Evolutionary conservation across 2,329 filamentous ascomycete species (phyloP), one percentile per base, ranked within the genome.

Genomic region (Alternaria solani): DNA sequence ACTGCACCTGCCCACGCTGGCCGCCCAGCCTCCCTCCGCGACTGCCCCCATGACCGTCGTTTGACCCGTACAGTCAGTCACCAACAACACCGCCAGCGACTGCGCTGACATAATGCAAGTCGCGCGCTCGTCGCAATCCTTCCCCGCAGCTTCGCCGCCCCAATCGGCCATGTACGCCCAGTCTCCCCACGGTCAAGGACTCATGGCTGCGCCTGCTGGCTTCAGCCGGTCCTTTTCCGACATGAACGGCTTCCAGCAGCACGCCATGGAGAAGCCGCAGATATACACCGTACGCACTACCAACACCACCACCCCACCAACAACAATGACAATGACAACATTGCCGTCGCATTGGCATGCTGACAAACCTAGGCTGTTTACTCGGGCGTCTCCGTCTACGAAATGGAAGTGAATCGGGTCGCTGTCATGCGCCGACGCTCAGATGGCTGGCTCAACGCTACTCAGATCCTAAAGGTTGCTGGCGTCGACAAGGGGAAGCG

Each of bases 401-500:
- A 99, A 80, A 97, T 98, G 93, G 94, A 97, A 78, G 91, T 98
- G 62, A 96, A 97, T 77, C 88, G 88, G 46, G 85, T 99, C 66
- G 93, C 93, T 25, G 94, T 98, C 51, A 99, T 99, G 95, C 92
- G 95, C 77, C 90, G 95, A 59, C 90, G 95, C 66, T 91, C 91
- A 68, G 95, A 99, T 79, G 94, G 93, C 67, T 98, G 94, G 92
- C 85, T 99, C 67, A 99, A 99, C 81, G 95, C 95, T 53, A 99
- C 95, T 0, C 95, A 99, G 79, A 98, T 99, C 67, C 87, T 99
- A 66, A 99, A 99, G 76, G 94, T 98, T 36, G 95, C 95, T 36
- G 94, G 94, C 51, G 93, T 99, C 62, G 94, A 97, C 76, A 99
- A 99, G 81, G 95, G 94, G 61, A 96, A 97, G 81, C 91, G 95